Evolutionary conservation across 2,329 filamentous ascomycete species (phyloP).

Genomic region (Aspergillus oerlinghausenensis): DNA sequence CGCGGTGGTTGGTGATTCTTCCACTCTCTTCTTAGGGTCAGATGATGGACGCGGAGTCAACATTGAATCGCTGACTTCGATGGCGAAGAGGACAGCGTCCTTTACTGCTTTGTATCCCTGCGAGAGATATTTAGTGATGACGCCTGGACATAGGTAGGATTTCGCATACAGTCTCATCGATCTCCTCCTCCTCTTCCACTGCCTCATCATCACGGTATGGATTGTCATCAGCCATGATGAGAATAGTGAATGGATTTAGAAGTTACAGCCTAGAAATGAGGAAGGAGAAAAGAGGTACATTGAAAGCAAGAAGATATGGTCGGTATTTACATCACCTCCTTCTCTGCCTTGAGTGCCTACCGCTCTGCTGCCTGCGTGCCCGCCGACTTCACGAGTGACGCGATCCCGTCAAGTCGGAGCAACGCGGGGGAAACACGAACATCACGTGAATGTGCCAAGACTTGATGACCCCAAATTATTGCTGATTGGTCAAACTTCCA

Average conservation of each 20-base stretch:
- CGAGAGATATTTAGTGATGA: background rate
- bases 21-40: slow-evolving; percentile 69
- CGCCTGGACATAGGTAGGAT: background rate
- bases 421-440: slow-evolving; percentile 30
- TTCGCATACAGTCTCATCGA: slow-evolving; percentile 40
- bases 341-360: slow-evolving; percentile 8
- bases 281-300: background rate
- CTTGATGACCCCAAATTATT: slow-evolving; percentile 23
- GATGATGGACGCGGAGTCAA: slow-evolving; percentile 60
- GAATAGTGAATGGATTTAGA: background rate
- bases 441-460: slow-evolving; percentile 27
- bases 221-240: slow-evolving; percentile 34
- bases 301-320: background rate
- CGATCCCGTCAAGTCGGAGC: slow-evolving; percentile 10
- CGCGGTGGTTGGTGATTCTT: slow-evolving; percentile 72
- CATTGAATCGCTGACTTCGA: slow-evolving; percentile 89
- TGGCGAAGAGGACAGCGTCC: slow-evolving; percentile 96
- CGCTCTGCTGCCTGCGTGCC: slow-evolving; percentile 18
- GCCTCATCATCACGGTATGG: slow-evolving; percentile 36
- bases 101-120: slow-evolving; percentile 88
- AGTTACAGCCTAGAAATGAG: background rate
- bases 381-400: slow-evolving; percentile 14
- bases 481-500: slow-evolving; percentile 26
- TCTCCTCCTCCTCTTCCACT: slow-evolving; percentile 44
- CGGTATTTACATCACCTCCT: background rate